A percentile compares a stretch with the other conserved stretches of the same genome.
Conservation (phyloP, 2,329 filamentous ascomycete genomes). For the Thielaviopsis musarum region DNA sequence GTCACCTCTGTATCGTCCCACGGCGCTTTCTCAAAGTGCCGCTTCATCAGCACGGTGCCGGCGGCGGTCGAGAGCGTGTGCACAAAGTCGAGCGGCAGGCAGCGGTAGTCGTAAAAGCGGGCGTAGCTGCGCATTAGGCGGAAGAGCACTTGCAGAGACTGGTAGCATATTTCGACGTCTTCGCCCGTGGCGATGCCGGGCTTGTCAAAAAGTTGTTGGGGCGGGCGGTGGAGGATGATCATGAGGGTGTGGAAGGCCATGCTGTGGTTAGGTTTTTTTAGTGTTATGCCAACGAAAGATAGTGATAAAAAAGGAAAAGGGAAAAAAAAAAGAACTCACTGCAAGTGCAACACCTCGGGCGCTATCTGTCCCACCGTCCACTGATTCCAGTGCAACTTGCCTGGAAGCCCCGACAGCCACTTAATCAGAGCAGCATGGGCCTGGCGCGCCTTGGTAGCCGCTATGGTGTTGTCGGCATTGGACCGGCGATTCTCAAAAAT, state of each 20-base stretch:
- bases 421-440: constrained; percentile 30
- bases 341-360: constrained; percentile 29
- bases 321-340: constrained; percentile 14
- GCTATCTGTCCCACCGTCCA: constrained; percentile 31
- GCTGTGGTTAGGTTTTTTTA: constrained; percentile 1
- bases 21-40: constrained; percentile 23
- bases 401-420: constrained; percentile 29
- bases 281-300: background rate
- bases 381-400: constrained; percentile 32
- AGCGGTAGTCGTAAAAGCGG: constrained; percentile 26
- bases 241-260: constrained; percentile 34
- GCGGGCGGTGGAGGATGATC: constrained; percentile 34
- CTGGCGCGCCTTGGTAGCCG: constrained; percentile 26
- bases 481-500: constrained; percentile 31
- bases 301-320: background rate
- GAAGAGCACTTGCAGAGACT: constrained; percentile 28
- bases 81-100: constrained; percentile 30
- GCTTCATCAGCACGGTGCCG: constrained; percentile 29
- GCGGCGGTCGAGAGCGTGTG: constrained; percentile 31
- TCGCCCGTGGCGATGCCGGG: constrained; percentile 24
- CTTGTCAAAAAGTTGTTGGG: constrained; percentile 25
- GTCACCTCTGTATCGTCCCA: constrained; percentile 30
- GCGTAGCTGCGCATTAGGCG: constrained; percentile 27
- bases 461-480: constrained; percentile 23
- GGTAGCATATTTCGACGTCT: constrained; percentile 32